Base-by-base conservation (phyloP, 257 asterid species). In the Forsythia viridissima region DNA sequence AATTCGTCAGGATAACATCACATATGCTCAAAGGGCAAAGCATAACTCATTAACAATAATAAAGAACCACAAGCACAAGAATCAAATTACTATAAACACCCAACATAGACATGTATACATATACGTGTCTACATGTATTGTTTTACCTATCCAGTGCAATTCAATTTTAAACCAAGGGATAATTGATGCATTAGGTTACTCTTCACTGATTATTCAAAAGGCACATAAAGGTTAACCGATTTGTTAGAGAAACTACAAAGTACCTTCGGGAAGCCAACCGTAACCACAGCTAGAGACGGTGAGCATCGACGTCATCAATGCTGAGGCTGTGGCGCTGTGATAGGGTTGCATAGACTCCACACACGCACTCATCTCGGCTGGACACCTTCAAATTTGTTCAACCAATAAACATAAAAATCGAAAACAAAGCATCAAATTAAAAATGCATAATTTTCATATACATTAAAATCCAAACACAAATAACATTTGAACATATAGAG, bases 191-290 rank as follows among this genome's bases (percentile, higher is more conserved):
- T 59, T 21, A 24, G 37, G 0, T 24, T 24, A 63, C 3, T 63
- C 30, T n/a, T 55, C 30, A n/a, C 37, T 30, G 8, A 3, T 63
- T 4, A 63, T 30, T 63, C 38, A 30, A 24, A 63, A 21, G 16
- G 13, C 70, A 9, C 15, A 63, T 10, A 63, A 63, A 24, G 8
- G 2, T 20, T 9, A 4, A 63, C 38, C 24, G 16, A 21, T 6
- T 59, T 7, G 38, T 11, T 11, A 63, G 39, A 63, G 39, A 63
- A 63, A 63, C 39, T 21, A 10, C 16, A 46, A 12, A 46, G 21
- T 68, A 82, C 85, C 85, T 72, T 82, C 85, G n/a, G 67, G 76
- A 68, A 79, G 70, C 85, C 85, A 82, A 73, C 82, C 79, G 48
- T 46, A 82, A 20, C 80, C 76, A 37, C 82, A 70, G 24, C 79